These are phyloP conservation scores for Anastatica hierochuntica DNA, from an alignment of 345 rosid species.

Conservation along the genomic window DNA sequence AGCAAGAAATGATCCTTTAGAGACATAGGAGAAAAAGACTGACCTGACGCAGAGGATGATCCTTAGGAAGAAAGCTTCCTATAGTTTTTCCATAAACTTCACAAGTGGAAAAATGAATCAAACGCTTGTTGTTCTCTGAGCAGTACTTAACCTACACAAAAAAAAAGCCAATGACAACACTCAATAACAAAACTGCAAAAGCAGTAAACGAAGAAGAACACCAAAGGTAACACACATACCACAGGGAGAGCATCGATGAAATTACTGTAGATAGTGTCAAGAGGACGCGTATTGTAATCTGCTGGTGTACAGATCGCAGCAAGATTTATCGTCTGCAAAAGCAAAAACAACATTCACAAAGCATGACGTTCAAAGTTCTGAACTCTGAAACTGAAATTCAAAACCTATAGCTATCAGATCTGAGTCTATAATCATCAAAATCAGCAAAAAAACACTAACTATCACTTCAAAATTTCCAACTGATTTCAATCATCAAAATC, in stretches of 20 bases:
- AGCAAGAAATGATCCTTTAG: background rate
- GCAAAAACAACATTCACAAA: constrained; percentile 1
- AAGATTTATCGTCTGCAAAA: constrained; percentile 71
- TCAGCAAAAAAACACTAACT: background rate
- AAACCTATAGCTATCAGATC: too few species aligned
- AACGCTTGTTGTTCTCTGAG: constrained; percentile 95
- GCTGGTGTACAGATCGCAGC: constrained; percentile 99
- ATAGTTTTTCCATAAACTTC: constrained; percentile 99
- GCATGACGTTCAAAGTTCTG: background rate
- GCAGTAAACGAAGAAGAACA: background rate
- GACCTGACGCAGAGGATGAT: constrained; percentile 93
- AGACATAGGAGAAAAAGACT: constrained; percentile 2
- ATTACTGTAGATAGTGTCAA: constrained; percentile 97
- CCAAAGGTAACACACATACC: constrained; percentile 35
- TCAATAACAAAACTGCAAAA: constrained; percentile 16
- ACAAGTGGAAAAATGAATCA: constrained; percentile 97
- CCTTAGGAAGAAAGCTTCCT: constrained; percentile 93
- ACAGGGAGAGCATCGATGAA: constrained; percentile 98
- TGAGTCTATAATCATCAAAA: constrained; percentile 13
- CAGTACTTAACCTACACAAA: constrained; percentile 77
- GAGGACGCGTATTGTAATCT: constrained; percentile 97
- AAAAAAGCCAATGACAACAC: constrained; percentile 1
- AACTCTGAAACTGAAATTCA: background rate
- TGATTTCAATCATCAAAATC: background rate
- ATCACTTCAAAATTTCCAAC: background rate